These are phyloP conservation scores for Diaporthe citri DNA, from an alignment of 2,329 filamentous ascomycete genomes.

Conservation along the genomic window DNA sequence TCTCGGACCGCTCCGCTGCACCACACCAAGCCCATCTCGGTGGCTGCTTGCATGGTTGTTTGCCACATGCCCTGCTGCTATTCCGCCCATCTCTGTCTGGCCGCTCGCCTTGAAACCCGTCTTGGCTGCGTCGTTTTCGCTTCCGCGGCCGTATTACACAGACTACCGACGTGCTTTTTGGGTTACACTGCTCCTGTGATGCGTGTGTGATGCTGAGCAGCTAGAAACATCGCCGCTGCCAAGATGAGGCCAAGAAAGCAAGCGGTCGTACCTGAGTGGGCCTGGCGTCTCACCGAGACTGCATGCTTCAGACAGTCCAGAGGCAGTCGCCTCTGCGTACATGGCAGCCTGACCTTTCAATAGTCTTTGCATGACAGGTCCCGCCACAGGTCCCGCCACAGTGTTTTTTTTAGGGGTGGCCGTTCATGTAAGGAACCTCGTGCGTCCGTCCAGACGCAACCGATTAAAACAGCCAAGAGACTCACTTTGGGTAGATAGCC, in stretches of 20 bases:
- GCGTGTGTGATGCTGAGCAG: neutral
- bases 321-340: neutral
- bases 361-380: no score
- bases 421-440: neutral
- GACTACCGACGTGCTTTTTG: neutral
- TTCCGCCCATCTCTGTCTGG: neutral
- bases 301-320: neutral
- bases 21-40: slow-evolving; percentile 19
- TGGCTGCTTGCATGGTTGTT: neutral
- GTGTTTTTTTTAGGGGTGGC: neutral
- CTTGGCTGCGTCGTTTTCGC: slow-evolving; percentile 16
- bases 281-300: slow-evolving; percentile 24
- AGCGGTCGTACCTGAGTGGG: slow-evolving; percentile 15
- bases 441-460: neutral
- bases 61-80: neutral
- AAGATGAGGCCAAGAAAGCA: slow-evolving; percentile 10
- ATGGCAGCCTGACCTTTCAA: neutral
- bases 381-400: neutral
- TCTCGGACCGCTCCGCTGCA: slow-evolving; percentile 34
- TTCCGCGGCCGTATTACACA: slow-evolving; percentile 4
- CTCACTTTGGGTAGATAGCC: neutral
- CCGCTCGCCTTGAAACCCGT: slow-evolving; percentile 17
- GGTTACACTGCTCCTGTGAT: slow-evolving; percentile 5
- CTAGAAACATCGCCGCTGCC: slow-evolving; percentile 4
- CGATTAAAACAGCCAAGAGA: neutral